Base-by-base conservation (phyloP, 2,329 filamentous ascomycete genomes). In the Alternaria gansuensis region DNA sequence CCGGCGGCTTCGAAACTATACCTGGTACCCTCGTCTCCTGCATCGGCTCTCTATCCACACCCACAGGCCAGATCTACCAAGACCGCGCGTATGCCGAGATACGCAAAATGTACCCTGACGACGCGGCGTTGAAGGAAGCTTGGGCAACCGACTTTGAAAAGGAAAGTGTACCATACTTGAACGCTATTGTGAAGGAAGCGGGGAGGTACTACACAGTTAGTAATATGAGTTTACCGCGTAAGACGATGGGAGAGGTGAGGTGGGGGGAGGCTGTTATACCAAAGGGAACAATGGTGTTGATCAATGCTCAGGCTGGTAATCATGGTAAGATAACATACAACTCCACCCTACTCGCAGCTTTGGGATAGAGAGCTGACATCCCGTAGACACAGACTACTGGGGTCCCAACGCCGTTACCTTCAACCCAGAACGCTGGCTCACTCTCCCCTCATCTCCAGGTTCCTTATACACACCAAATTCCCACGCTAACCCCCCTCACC, bases 251-350 rank as follows among this genome's bases (percentile, higher is more conserved):
- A 0, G 82, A 84, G 41, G 78, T 85, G 9, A 72, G 80, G 31
- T 84, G 82, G 82, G 79, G 84, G 29, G 82, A 82, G 0, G 82
- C 82, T 0, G 76, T 78, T 6, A 85, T 85, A 41, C 83, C 83
- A 0, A 74, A 80, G 2, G 81, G 82, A 56, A 85, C 82, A 0
- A 85, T 85, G 82, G 78, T 85, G 1, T 72, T 85, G 52, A 82
- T 85, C 64, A 85, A 85, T 63, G 82, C 83, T 1, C 83, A 85
- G 64, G 84, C 83, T 23, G 83, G 79, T 0, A 85, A 85, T 61
- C 83, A 85, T 54, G 81, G 80, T 82, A 70, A 37, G 52, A 17
- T 3, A 14, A 4, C 5, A 4, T 21, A 5, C 36, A 4, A 39
- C 36, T 11, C 8, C 5, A 23, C 13, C 23, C 13, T 10, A 11